These are phyloP conservation scores for Ceratocystiopsis minuta DNA, from an alignment of 2,329 filamentous ascomycete species.

Conservation along the genomic window DNA sequence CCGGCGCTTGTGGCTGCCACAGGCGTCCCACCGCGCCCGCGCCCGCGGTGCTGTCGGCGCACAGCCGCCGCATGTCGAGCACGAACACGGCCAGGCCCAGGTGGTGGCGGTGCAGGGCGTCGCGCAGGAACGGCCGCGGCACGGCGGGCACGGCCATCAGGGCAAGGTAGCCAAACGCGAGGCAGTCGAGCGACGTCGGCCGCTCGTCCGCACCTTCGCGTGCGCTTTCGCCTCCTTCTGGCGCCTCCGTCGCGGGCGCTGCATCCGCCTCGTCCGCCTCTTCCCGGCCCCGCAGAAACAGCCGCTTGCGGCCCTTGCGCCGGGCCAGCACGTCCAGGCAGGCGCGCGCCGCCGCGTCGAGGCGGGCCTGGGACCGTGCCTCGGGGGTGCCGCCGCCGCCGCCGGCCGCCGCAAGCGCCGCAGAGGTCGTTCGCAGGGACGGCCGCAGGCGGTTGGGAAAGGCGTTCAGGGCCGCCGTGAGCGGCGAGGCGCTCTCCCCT, in stretches of 20 bases:
- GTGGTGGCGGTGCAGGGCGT: constrained; percentile 8
- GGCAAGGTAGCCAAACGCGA: constrained; percentile 63
- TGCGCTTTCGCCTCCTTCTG: background rate
- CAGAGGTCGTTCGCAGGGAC: background rate
- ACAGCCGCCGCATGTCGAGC: constrained; percentile 4
- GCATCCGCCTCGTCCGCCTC: too few species aligned
- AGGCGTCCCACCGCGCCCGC: background rate
- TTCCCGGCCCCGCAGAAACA: constrained; percentile 28
- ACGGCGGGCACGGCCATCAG: constrained; percentile 39
- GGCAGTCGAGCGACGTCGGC: constrained; percentile 56
- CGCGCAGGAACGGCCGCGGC: constrained; percentile 17
- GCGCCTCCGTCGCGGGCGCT: background rate
- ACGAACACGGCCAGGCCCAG: constrained; percentile 7
- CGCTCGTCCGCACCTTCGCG: constrained; percentile 18
- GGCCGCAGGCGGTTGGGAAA: constrained; percentile 8
- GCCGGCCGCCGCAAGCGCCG: too few species aligned
- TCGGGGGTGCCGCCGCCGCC: constrained; percentile 43
- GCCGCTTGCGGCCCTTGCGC: constrained; percentile 32
- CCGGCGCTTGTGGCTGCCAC: background rate
- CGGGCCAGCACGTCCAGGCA: constrained; percentile 53
- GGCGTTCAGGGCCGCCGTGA: constrained; percentile 4
- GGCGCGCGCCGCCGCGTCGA: constrained; percentile 53
- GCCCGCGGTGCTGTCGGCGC: background rate
- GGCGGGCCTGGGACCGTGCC: constrained; percentile 53
- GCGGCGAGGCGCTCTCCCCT: background rate